Evolutionary conservation across 176 grass and related monocot species (phyloP).

Genomic region (Zea mays): DNA sequence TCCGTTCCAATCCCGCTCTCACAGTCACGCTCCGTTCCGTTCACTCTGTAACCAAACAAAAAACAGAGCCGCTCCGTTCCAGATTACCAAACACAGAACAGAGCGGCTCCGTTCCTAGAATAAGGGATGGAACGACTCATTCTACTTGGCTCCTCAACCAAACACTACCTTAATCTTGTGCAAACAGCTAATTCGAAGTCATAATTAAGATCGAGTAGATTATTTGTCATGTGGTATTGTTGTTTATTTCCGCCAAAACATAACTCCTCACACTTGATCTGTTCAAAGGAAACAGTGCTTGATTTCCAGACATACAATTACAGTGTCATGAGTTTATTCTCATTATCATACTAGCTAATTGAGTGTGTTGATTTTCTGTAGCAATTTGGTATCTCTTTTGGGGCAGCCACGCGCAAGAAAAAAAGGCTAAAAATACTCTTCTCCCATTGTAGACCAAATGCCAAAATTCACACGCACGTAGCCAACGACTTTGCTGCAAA

Average conservation of each 20-base stretch:
- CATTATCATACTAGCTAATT: neutral
- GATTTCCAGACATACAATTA: neutral
- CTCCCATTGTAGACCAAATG: constrained; percentile 7
- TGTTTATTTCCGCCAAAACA: neutral
- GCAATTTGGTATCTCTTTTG: neutral
- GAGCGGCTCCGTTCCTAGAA: no score
- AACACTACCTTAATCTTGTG: no score
- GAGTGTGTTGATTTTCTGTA: neutral
- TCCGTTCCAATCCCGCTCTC: no score
- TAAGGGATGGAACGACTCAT: no score
- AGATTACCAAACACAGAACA: no score
- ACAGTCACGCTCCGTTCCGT: no score
- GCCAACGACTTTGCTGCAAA: neutral
- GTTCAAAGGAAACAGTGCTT: neutral
- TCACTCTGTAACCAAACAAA: no score
- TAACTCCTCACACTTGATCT: neutral
- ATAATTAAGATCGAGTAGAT: no score
- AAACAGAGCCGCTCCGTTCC: no score
- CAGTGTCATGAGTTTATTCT: neutral
- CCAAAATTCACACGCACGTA: neutral
- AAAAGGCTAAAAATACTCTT: neutral
- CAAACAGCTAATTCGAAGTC: no score
- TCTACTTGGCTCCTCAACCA: no score
- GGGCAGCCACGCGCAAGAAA: neutral
- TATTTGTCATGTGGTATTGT: neutral